Evolutionary conservation across 164 flowering plant genomes (phyloP).

Genomic region (Litsea cubeba): DNA sequence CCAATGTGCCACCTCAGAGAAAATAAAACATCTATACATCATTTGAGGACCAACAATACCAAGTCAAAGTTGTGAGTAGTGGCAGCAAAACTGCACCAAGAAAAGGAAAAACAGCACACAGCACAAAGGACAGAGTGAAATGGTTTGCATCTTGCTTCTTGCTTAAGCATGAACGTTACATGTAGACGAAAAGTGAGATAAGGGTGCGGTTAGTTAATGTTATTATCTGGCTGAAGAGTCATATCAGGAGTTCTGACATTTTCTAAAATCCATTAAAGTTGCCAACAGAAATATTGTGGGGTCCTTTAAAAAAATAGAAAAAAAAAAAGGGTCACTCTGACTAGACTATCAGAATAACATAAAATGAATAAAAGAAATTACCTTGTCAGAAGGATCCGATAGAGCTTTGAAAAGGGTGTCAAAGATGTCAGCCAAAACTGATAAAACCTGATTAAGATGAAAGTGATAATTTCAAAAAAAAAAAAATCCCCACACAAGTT

Average conservation of each 20-base stretch:
- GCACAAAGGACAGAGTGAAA: not conserved
- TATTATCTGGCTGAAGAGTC: not conserved
- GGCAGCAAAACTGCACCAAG: not conserved
- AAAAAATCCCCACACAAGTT: not conserved
- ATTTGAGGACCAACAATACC: not conserved
- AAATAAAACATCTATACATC: not conserved
- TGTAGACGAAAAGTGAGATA: not conserved
- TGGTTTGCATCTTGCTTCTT: not conserved
- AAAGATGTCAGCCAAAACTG: constrained; percentile 69
- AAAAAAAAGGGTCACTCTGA: too few species aligned
- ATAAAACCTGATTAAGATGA: constrained; percentile 55
- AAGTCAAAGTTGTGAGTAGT: not conserved
- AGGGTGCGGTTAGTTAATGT: not conserved
- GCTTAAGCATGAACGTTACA: not conserved
- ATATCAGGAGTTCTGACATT: not conserved
- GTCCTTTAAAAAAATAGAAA: too few species aligned
- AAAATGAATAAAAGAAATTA: constrained; percentile 21
- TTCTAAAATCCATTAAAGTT: not conserved
- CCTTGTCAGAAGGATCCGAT: constrained; percentile 92
- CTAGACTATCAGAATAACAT: not conserved
- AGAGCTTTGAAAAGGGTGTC: constrained; percentile 71
- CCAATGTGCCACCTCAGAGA: not conserved
- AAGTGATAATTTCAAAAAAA: not conserved
- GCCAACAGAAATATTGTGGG: not conserved
- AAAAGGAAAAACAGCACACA: not conserved